phyloP scores from a whole-genome alignment of 192 early-diverging fungal species.

The Umbelopsis isabellina region DNA sequence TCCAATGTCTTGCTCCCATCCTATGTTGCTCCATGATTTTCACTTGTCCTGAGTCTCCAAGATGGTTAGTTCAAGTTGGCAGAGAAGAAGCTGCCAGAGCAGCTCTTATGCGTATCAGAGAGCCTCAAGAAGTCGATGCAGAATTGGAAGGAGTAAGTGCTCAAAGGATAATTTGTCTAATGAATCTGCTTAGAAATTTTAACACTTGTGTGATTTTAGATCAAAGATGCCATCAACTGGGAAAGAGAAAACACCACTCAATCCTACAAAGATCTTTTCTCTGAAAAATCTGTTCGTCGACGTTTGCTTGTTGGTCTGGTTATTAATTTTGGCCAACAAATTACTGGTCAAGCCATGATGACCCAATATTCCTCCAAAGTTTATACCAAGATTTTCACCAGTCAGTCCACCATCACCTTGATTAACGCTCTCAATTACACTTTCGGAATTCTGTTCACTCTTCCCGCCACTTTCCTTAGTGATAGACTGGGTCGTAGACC shows the following conservation, averaged over 20 bases:
- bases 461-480: slow-evolving; percentile 22
- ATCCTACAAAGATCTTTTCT: slow-evolving; percentile 22
- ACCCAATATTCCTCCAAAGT: slow-evolving; percentile 31
- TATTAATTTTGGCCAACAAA: slow-evolving; percentile 37
- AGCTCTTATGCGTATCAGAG: slow-evolving; percentile 23
- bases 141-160: slow-evolving; percentile 30
- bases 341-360: slow-evolving; percentile 34
- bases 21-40: slow-evolving; percentile 23
- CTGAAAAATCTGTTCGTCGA: slow-evolving; percentile 18
- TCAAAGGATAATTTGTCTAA: background rate
- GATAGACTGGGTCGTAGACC: slow-evolving; percentile 24
- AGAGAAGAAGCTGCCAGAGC: slow-evolving; percentile 22
- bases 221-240: slow-evolving; percentile 28
- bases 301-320: slow-evolving; percentile 25
- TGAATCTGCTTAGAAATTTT: background rate
- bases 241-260: slow-evolving; percentile 19
- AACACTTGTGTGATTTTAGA: background rate
- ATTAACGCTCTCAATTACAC: slow-evolving; percentile 30
- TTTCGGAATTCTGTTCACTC: slow-evolving; percentile 33
- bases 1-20: slow-evolving; percentile 22
- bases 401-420: slow-evolving; percentile 20
- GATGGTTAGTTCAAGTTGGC: slow-evolving; percentile 25
- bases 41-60: slow-evolving; percentile 26
- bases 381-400: slow-evolving; percentile 24
- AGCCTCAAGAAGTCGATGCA: slow-evolving; percentile 19